These are phyloP conservation scores for Daedaleopsis nitida DNA, from an alignment of 768 basidiomycete genomes.

Conservation along the genomic window DNA sequence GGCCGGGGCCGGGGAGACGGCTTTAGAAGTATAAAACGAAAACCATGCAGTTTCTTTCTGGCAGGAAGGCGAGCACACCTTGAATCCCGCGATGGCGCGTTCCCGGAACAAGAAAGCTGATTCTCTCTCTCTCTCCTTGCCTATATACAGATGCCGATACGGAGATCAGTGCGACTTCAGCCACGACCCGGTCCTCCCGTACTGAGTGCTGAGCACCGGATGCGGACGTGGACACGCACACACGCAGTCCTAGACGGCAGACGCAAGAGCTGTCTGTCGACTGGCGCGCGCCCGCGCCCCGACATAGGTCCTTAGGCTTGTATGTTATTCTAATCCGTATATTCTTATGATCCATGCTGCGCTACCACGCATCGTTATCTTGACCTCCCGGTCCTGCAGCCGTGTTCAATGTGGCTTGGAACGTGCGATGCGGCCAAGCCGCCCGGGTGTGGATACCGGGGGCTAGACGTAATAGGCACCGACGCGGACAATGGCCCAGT, in stretches of 20 bases:
- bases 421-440: not conserved
- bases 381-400: too few relatives aligned
- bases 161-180: conserved; percentile 87
- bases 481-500: not conserved
- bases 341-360: not conserved
- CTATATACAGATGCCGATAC: conserved; percentile 74
- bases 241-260: too few relatives aligned
- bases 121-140: conserved; percentile 42
- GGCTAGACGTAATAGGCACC: not conserved
- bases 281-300: too few relatives aligned
- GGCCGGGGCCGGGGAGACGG: conserved; percentile 65
- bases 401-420: not conserved
- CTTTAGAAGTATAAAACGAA: conserved; percentile 81
- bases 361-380: not conserved
- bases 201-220: not conserved
- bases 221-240: not conserved
- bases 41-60: conserved; percentile 88
- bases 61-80: conserved; percentile 85
- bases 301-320: not conserved
- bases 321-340: not conserved
- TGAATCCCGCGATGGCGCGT: conserved; percentile 34
- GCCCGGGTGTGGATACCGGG: not conserved
- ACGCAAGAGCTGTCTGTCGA: too few relatives aligned
- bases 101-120: conserved; percentile 39
- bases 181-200: conserved; percentile 49